These are phyloP conservation scores for Echeveria elegans DNA, from an alignment of 164 flowering plant species.

Conservation along the genomic window DNA sequence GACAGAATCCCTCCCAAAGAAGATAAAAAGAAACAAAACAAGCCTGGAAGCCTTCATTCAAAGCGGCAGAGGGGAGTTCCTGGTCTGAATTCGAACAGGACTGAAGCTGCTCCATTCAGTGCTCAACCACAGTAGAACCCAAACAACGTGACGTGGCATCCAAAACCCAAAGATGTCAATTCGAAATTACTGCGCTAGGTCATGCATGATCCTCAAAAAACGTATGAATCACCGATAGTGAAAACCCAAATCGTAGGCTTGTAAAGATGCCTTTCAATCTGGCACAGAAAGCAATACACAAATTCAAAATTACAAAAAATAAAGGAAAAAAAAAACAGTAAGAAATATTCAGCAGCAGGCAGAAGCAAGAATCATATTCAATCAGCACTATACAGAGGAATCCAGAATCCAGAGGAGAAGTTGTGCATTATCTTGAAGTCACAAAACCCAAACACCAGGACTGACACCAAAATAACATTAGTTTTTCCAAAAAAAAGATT, in stretches of 20 bases:
- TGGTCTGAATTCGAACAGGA: neutral
- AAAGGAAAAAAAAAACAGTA: neutral
- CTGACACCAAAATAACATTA: neutral
- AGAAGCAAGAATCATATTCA: slow-evolving; percentile 7
- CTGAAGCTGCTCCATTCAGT: neutral
- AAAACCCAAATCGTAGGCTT: neutral
- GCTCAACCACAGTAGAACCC: neutral
- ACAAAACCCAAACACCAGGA: neutral
- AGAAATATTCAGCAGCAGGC: slow-evolving; percentile 1
- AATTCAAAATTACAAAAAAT: slow-evolving; percentile 10
- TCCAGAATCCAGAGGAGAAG: neutral
- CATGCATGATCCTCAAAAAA: neutral
- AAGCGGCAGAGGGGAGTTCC: neutral
- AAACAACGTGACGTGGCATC: slow-evolving; percentile 1
- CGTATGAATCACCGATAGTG: neutral
- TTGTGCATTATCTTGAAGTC: neutral
- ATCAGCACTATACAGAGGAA: neutral
- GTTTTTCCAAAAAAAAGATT: neutral
- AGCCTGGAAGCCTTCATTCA: neutral
- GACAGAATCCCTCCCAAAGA: neutral
- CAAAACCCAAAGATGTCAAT: neutral
- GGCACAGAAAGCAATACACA: neutral
- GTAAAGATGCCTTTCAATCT: neutral
- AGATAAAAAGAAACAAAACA: neutral
- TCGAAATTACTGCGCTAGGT: neutral